These are phyloP conservation scores for Ceratocystis ficicola DNA, from an alignment of 2,329 filamentous ascomycete genomes.

Conservation along the genomic window DNA sequence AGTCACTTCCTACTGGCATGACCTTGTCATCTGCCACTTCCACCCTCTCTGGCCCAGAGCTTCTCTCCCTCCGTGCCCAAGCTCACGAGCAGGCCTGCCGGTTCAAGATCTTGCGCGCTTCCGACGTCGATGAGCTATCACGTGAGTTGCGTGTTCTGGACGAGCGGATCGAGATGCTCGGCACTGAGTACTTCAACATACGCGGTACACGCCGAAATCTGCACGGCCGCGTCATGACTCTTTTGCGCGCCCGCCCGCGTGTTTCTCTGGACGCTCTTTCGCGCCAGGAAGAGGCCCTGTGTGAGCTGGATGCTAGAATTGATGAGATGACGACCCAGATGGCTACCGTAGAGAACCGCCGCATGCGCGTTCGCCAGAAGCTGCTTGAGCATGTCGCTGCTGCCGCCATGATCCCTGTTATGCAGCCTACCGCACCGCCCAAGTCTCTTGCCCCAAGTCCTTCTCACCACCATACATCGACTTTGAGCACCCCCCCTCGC, in stretches of 20 bases:
- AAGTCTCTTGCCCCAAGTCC: constrained; percentile 27
- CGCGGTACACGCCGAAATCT: constrained; percentile 64
- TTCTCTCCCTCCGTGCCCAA: constrained; percentile 44
- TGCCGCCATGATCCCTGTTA: constrained; percentile 42
- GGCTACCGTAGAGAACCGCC: constrained; percentile 67
- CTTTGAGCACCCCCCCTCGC: constrained; percentile 45
- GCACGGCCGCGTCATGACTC: constrained; percentile 64
- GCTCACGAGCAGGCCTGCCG: constrained; percentile 49
- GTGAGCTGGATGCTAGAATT: constrained; percentile 64
- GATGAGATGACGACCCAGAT: constrained; percentile 71
- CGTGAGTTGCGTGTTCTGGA: constrained; percentile 66
- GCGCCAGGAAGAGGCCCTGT: constrained; percentile 67
- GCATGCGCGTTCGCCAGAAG: constrained; percentile 64
- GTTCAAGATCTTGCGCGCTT: constrained; percentile 51
- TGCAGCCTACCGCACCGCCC: constrained; percentile 26
- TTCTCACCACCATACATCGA: constrained; percentile 30
- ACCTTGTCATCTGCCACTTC: constrained; percentile 41
- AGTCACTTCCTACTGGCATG: constrained; percentile 48
- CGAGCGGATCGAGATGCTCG: constrained; percentile 64
- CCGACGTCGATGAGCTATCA: constrained; percentile 54
- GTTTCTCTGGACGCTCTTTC: constrained; percentile 65
- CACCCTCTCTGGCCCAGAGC: constrained; percentile 38
- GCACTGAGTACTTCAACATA: constrained; percentile 62
- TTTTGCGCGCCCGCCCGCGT: constrained; percentile 56
- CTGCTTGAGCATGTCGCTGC: constrained; percentile 70